phyloP scores from a whole-genome alignment of 1,284 basidiomycete species.

The Athelia psychrophila region DNA sequence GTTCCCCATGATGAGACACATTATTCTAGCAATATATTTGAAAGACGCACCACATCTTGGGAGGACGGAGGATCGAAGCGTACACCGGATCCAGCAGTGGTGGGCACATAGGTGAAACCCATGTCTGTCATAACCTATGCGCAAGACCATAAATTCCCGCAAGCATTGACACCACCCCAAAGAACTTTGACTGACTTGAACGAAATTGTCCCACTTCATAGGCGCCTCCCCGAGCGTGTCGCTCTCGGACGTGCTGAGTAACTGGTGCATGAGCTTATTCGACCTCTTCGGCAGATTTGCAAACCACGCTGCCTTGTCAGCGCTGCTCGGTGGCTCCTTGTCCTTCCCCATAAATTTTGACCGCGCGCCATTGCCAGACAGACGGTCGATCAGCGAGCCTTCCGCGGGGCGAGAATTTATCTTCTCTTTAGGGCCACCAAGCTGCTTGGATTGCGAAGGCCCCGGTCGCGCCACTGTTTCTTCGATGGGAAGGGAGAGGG shows the following conservation, averaged over 20 bases:
- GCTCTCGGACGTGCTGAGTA: slow-evolving; percentile 54
- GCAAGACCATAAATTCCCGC: slow-evolving; percentile 2
- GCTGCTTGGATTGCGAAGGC: slow-evolving; percentile 44
- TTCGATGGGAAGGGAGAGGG: slow-evolving; percentile 35
- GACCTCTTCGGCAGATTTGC: slow-evolving; percentile 57
- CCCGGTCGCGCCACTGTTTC: slow-evolving; percentile 61
- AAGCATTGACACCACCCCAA: neutral
- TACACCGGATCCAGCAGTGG: slow-evolving; percentile 78
- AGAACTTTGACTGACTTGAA: slow-evolving; percentile 39
- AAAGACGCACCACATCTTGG: slow-evolving; percentile 47
- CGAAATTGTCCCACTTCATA: slow-evolving; percentile 74
- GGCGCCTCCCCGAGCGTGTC: slow-evolving; percentile 51
- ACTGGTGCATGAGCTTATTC: slow-evolving; percentile 55
- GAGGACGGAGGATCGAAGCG: slow-evolving; percentile 71
- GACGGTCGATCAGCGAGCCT: slow-evolving; percentile 40
- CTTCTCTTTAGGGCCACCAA: slow-evolving; percentile 53
- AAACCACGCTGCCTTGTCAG: slow-evolving; percentile 53
- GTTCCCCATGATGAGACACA: neutral
- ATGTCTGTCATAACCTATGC: slow-evolving; percentile 70
- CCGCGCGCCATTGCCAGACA: slow-evolving; percentile 47
- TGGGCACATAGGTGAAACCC: slow-evolving; percentile 70
- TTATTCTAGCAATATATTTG: neutral
- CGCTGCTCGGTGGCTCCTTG: slow-evolving; percentile 33
- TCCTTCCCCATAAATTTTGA: slow-evolving; percentile 41
- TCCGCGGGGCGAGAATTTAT: slow-evolving; percentile 64